Evolutionary conservation across 306 rosid genomes (phyloP), one percentile per base, ranked within the genome.

Genomic region (Dryas alaskensis): DNA sequence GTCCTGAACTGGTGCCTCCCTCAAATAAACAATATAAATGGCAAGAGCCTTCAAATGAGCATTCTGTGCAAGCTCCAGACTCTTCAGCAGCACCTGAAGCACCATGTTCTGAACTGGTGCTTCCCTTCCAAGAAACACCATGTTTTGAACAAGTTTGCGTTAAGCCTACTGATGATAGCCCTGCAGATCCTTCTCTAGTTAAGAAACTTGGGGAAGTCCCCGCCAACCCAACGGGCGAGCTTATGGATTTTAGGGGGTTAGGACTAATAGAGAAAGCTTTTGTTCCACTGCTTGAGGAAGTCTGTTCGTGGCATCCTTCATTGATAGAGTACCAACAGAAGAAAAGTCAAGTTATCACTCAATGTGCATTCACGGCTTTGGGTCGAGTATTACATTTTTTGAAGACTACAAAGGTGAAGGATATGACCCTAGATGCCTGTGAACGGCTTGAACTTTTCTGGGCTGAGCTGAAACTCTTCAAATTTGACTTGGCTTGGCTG

Each of bases 401-500:
- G 44, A 52, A 31, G 22, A 67, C 60, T 27, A 67, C 27, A 16
- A 67, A 51, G 72, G 60, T 14, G 0, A 67, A 67, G 60, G 72
- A 67, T 37, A 50, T 50, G 60, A 50, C 19, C 8, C 27, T 16
- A 40, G 46, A 67, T 37, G 60, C 72, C 46, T 31, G 57, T 37
- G 27, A 4, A 3, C 60, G 8, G 14, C 72, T 67, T 67, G 60
- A 6, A 50, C 53, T 52, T 37, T 67, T 49, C 53, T 67, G 72
- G 72, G 72, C 49, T 46, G 72, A 67, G 53, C 46, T 67, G 4
- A 5, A 31, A 42, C 49, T 17, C 27, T 67, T 67, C 60, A 67
- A 31, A n/a, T 31, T 67, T 67, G 72, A 52, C 72, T 7, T 67
- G 60, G 60, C 31, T 4, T 67, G 72, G 72, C 60, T 67, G 60